Evolutionary conservation across 345 rosid genomes (phyloP).

Genomic region (Bruguiera parviflora): DNA sequence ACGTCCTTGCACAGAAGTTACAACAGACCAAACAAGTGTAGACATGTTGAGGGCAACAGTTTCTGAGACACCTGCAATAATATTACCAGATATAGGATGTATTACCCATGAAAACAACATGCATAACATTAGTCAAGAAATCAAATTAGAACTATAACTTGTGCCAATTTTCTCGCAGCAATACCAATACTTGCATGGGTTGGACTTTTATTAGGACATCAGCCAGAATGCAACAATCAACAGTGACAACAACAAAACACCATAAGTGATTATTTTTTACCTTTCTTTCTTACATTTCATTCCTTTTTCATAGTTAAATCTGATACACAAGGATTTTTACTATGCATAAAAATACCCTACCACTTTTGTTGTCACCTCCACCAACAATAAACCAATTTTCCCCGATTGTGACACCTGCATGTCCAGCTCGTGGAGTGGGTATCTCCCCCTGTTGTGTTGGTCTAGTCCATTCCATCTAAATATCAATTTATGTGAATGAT

Average conservation of each 20-base stretch:
- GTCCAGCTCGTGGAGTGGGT: conserved; percentile 96
- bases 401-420: conserved; percentile 91
- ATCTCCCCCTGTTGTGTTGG: conserved; percentile 90
- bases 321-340: neutral
- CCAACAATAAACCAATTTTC: conserved; percentile 99
- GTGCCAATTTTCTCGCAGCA: neutral
- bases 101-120: neutral
- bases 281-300: neutral
- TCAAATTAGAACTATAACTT: neutral
- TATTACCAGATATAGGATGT: conserved; percentile 20
- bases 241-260: neutral
- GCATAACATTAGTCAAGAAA: neutral
- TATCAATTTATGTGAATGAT: conserved; percentile 20
- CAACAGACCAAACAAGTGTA: conserved; percentile 86
- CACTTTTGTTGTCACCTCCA: conserved; percentile 96
- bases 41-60: conserved; percentile 96
- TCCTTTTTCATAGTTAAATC: neutral
- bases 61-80: conserved; percentile 78
- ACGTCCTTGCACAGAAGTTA: conserved; percentile 81
- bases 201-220: neutral
- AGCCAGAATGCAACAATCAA: neutral
- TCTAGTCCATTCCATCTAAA: conserved; percentile 97
- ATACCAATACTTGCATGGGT: neutral
- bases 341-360: conserved; percentile 40
- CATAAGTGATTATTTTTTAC: neutral